Conservation (phyloP, 495 filamentous ascomycete species). For the Trichoderma orchidacearum region DNA sequence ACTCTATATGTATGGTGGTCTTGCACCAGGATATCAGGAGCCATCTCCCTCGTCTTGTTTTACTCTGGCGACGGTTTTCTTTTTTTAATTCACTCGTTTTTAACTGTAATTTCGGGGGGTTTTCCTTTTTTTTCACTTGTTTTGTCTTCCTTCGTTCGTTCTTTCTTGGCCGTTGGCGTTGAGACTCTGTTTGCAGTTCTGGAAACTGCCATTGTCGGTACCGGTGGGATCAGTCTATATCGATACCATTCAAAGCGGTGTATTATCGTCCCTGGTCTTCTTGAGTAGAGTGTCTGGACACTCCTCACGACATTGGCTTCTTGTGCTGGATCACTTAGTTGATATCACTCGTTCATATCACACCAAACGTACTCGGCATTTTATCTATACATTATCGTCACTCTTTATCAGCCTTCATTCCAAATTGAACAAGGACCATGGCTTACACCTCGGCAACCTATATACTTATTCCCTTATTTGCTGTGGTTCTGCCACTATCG, state of each 20-base stretch:
- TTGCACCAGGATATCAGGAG: neutral
- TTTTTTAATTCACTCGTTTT: too few species aligned
- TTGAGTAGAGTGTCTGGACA: neutral
- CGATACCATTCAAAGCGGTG: too few species aligned
- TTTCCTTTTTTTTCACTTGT: too few species aligned
- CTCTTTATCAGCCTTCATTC: neutral
- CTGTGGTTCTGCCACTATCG: constrained; percentile 11
- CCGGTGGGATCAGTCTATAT: too few species aligned
- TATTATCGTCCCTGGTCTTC: neutral
- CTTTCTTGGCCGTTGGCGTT: neutral
- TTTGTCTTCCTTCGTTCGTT: neutral
- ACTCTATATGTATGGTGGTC: too few species aligned
- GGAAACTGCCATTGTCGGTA: neutral
- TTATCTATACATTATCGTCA: neutral
- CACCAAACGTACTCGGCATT: neutral
- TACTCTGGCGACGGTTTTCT: too few species aligned
- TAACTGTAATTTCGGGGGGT: too few species aligned
- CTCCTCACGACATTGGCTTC: neutral
- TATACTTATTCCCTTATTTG: constrained; percentile 8
- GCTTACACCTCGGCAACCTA: neutral
- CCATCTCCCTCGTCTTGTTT: neutral
- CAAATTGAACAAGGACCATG: neutral
- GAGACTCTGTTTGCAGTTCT: neutral
- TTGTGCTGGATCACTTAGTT: neutral
- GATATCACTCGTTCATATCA: neutral